A percentile compares a stretch with the other conserved stretches of the same genome.
Conservation (phyloP, 306 rosid species). For the Prunus mongolica region DNA sequence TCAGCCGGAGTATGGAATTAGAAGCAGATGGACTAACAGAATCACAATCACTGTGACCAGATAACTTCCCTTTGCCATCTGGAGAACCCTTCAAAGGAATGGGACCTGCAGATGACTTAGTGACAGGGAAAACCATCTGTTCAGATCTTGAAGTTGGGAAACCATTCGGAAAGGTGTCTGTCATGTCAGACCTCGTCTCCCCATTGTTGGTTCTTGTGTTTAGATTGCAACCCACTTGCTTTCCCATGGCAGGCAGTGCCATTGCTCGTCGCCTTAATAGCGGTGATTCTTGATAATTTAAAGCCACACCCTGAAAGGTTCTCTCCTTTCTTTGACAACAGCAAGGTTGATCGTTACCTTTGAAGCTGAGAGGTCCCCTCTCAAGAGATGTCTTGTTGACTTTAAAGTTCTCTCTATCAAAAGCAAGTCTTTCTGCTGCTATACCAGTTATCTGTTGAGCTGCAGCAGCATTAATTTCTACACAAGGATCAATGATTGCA, state of each 20-base stretch:
- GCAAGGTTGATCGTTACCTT: slow-evolving; percentile 40
- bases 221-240: slow-evolving; percentile 26
- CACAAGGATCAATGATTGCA: slow-evolving; percentile 29
- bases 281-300: slow-evolving; percentile 40
- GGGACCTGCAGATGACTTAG: slow-evolving; percentile 16
- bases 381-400: slow-evolving; percentile 23
- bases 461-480: slow-evolving; percentile 20
- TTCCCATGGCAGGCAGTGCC: slow-evolving; percentile 28
- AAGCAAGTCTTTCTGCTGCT: slow-evolving; percentile 21
- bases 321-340: slow-evolving; percentile 55
- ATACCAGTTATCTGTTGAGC: slow-evolving; percentile 13
- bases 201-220: slow-evolving; percentile 17
- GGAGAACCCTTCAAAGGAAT: slow-evolving; percentile 21
- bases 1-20: slow-evolving; percentile 50
- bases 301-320: slow-evolving; percentile 29
- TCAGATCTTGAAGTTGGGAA: slow-evolving; percentile 17
- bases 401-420: slow-evolving; percentile 26
- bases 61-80: slow-evolving; percentile 22
- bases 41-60: slow-evolving; percentile 26
- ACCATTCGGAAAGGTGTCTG: slow-evolving; percentile 24
- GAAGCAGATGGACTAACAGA: slow-evolving; percentile 46
- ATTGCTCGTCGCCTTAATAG: slow-evolving; percentile 29
- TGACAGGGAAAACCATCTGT: slow-evolving; percentile 6
- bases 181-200: slow-evolving; percentile 28
- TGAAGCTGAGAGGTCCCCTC: slow-evolving; percentile 31